Conservation (phyloP, 495 filamentous ascomycete species). For the Hypoxylon rickii region DNA sequence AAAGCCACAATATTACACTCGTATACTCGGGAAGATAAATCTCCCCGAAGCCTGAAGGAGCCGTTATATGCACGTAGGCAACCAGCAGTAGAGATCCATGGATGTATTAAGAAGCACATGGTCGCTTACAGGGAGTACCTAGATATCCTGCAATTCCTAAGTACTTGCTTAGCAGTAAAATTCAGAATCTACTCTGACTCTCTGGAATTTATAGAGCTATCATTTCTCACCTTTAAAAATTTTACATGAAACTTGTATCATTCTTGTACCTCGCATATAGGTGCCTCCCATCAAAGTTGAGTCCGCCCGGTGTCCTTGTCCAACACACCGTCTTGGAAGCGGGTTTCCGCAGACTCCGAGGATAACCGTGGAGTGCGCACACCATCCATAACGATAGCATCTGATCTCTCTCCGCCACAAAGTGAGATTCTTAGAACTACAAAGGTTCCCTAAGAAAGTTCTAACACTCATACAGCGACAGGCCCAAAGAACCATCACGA, state of each 20-base stretch:
- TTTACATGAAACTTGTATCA: too few relatives aligned
- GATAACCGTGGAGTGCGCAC: background rate
- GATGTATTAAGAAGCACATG: too few relatives aligned
- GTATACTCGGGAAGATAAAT: background rate
- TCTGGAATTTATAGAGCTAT: too few relatives aligned
- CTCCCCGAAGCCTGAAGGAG: background rate
- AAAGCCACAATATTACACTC: background rate
- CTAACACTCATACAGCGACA: background rate
- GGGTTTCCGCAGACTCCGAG: background rate
- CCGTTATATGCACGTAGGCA: background rate
- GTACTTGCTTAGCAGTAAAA: too few relatives aligned
- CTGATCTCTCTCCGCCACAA: background rate
- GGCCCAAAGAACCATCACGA: too few relatives aligned
- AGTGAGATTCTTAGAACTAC: background rate
- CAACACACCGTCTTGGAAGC: too few relatives aligned
- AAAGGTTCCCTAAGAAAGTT: background rate
- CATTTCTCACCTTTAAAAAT: too few relatives aligned
- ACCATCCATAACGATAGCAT: background rate
- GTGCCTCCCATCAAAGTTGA: too few relatives aligned
- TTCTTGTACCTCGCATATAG: too few relatives aligned
- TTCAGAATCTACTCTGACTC: too few relatives aligned
- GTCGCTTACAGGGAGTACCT: too few relatives aligned
- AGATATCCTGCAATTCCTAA: too few relatives aligned
- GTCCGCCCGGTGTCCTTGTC: background rate
- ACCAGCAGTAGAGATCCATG: background rate